phyloP scores from a whole-genome alignment of 495 filamentous ascomycete species.

The Annulohypoxylon bovei region DNA sequence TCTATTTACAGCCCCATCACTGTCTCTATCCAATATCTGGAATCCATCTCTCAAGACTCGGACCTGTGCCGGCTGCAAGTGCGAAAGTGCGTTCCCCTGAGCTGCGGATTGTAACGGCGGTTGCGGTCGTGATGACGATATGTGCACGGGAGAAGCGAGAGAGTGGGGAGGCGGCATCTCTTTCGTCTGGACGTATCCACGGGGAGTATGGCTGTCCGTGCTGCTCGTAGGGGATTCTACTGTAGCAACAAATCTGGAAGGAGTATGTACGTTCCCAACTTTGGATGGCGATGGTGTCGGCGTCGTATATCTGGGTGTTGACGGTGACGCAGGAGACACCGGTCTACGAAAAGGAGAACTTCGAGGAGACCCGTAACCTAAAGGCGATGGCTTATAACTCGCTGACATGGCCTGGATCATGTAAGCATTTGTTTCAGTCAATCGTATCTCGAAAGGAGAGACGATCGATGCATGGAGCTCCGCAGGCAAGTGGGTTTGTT shows the following conservation, averaged over 20 bases:
- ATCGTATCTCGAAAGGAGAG: slow-evolving; percentile 11
- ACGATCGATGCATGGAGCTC: slow-evolving; percentile 40
- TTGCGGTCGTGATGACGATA: slow-evolving; percentile 45
- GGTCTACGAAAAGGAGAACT: slow-evolving; percentile 80
- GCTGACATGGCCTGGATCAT: slow-evolving; percentile 56
- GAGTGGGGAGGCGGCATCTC: slow-evolving; percentile 50
- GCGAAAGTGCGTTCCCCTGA: slow-evolving; percentile 66
- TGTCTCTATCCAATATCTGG: slow-evolving; percentile 84
- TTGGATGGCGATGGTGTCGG: slow-evolving; percentile 59
- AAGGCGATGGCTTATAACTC: slow-evolving; percentile 75
- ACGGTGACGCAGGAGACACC: slow-evolving; percentile 61
- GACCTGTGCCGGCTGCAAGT: slow-evolving; percentile 72
- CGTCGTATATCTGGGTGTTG: slow-evolving; percentile 59
- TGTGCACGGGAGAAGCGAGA: slow-evolving; percentile 57
- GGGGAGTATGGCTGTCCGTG: slow-evolving; percentile 55
- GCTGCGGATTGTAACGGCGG: slow-evolving; percentile 36
- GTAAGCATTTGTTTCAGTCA: slow-evolving; percentile 29
- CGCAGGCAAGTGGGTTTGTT: slow-evolving; percentile 39
- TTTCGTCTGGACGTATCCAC: slow-evolving; percentile 45
- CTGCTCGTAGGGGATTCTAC: slow-evolving; percentile 41
- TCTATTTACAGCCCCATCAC: slow-evolving; percentile 76
- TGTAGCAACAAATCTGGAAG: slow-evolving; percentile 52
- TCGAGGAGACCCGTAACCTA: slow-evolving; percentile 74
- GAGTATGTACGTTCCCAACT: slow-evolving; percentile 43
- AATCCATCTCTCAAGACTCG: slow-evolving; percentile 85